phyloP scores from a whole-genome alignment of 2,329 filamentous ascomycete genomes.

The Fusarium odoratissimum region DNA sequence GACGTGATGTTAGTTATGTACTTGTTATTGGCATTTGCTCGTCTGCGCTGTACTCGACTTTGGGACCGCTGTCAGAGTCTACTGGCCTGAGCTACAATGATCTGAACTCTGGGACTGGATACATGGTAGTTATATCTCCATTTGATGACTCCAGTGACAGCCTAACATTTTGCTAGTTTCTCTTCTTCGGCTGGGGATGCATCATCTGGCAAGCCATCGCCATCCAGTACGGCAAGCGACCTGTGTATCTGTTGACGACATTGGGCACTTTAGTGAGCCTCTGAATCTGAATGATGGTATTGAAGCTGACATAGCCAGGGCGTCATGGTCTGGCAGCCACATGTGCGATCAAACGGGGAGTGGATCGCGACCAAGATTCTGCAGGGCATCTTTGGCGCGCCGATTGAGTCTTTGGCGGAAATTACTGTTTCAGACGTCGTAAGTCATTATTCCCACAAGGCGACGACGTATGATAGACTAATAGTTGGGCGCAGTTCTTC shows the following conservation, averaged over 20 bases:
- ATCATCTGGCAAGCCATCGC: neutral
- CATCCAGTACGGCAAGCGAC: neutral
- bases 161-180: neutral
- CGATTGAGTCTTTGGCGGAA: neutral
- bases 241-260: neutral
- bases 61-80: neutral
- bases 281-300: accelerated
- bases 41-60: neutral
- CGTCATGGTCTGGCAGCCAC: neutral
- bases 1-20: neutral
- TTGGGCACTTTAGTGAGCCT: neutral
- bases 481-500: neutral
- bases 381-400: neutral
- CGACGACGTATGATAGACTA: too few species aligned
- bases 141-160: accelerated
- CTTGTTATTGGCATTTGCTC: neutral
- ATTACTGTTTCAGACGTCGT: neutral
- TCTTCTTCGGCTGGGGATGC: neutral
- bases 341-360: neutral
- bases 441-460: accelerated
- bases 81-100: neutral
- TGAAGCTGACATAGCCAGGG: neutral
- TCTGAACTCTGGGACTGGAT: neutral
- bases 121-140: accelerated
- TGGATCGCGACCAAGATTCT: neutral